Evolutionary conservation across 1,284 basidiomycete species (phyloP).

Genomic region (Inonotus obliquus): DNA sequence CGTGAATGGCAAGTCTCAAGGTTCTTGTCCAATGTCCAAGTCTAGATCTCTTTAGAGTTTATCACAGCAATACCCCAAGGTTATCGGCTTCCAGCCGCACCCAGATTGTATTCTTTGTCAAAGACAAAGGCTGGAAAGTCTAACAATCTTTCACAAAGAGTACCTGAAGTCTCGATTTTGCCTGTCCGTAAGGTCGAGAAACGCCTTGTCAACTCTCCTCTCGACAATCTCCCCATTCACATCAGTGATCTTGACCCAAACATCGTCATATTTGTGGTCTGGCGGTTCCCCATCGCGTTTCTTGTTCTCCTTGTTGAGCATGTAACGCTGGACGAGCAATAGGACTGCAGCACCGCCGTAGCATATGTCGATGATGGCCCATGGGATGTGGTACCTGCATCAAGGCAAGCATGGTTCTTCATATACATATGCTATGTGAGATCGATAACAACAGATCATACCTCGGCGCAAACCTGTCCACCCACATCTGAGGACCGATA

Average conservation of each 20-base stretch:
- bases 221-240: slow-evolving; percentile 46
- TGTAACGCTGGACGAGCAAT: slow-evolving; percentile 46
- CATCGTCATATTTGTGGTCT: slow-evolving; percentile 55
- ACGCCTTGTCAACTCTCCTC: slow-evolving; percentile 61
- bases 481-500: slow-evolving; percentile 72
- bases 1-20: no score
- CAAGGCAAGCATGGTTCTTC: background rate
- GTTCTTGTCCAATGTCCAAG: no score
- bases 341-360: slow-evolving; percentile 44
- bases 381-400: slow-evolving; percentile 54
- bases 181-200: slow-evolving; percentile 65
- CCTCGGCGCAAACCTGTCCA: slow-evolving; percentile 31
- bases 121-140: background rate
- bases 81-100: no score
- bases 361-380: slow-evolving; percentile 58
- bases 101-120: no score
- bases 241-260: slow-evolving; percentile 49
- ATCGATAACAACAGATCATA: background rate
- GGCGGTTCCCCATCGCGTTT: slow-evolving; percentile 52
- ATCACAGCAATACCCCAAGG: no score
- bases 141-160: slow-evolving; percentile 33
- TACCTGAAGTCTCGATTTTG: slow-evolving; percentile 62
- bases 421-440: no score
- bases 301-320: slow-evolving; percentile 60
- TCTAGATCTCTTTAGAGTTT: no score